phyloP scores from a whole-genome alignment of 495 filamentous ascomycete species.

The Aspergillus leporis region DNA sequence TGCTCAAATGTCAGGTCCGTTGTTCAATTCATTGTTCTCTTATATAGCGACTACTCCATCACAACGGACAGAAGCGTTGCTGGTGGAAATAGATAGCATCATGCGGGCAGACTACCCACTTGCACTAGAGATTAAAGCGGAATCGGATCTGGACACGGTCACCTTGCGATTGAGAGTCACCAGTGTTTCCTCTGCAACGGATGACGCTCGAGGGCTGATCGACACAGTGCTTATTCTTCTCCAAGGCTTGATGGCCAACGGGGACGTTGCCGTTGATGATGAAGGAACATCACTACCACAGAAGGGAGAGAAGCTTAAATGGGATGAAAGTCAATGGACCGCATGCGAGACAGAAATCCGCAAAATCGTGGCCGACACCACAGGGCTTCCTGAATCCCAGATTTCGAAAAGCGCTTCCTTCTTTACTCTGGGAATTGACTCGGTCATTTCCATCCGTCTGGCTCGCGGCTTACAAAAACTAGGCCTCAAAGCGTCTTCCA shows the following conservation, averaged over 20 bases:
- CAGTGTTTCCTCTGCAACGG: neutral
- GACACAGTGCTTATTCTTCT: neutral
- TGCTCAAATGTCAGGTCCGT: slow-evolving; percentile 16
- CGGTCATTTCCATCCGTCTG: neutral
- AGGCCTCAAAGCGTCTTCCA: slow-evolving; percentile 24
- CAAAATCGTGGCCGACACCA: neutral
- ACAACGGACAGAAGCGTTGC: slow-evolving; percentile 3
- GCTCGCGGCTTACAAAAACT: slow-evolving; percentile 15
- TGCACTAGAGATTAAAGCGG: slow-evolving; percentile 27
- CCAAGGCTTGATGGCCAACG: neutral
- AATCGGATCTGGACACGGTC: slow-evolving; percentile 15
- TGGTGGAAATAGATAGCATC: slow-evolving; percentile 23
- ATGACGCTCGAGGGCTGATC: neutral
- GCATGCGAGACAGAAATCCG: neutral
- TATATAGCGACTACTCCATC: neutral
- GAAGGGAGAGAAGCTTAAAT: neutral
- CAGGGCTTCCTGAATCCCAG: neutral
- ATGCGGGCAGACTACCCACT: slow-evolving; percentile 27
- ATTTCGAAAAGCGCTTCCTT: slow-evolving; percentile 8
- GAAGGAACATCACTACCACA: neutral
- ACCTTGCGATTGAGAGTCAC: slow-evolving; percentile 23
- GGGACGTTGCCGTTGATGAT: neutral
- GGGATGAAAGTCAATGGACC: slow-evolving; percentile 5
- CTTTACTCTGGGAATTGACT: slow-evolving; percentile 6
- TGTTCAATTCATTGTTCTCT: slow-evolving; percentile 24